Conservation (phyloP, 1,284 basidiomycete genomes). For the Paramarasmius palmivorus region DNA sequence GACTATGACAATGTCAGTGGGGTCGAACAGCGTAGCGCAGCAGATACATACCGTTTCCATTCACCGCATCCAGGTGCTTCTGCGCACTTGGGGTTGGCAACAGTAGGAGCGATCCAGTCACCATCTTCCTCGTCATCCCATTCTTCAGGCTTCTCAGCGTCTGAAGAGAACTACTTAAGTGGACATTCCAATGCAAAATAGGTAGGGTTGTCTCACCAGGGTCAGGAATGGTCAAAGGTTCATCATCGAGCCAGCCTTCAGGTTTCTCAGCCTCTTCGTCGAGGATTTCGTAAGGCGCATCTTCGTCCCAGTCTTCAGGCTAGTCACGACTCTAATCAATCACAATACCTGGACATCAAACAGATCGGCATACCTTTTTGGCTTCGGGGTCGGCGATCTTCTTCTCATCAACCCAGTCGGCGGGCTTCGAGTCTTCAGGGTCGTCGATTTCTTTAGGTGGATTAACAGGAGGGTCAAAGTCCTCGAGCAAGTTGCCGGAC, state of each 20-base stretch:
- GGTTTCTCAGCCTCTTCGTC: conserved; percentile 91
- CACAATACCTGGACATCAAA: neutral
- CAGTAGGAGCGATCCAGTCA: conserved; percentile 92
- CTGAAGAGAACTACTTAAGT: conserved; percentile 30
- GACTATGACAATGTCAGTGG: conserved; percentile 41
- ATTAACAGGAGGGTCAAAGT: conserved; percentile 96
- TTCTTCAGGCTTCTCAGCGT: conserved; percentile 96
- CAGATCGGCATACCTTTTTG: conserved; percentile 57
- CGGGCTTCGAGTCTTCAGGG: conserved; percentile 88
- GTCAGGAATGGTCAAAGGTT: conserved; percentile 82
- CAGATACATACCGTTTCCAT: conserved; percentile 69
- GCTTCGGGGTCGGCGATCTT: conserved; percentile 87
- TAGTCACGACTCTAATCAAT: conserved; percentile 23
- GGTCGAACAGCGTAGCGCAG: neutral
- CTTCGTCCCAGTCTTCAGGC: conserved; percentile 97
- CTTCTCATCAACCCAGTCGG: conserved; percentile 90
- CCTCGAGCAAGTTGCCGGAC: conserved; percentile 87
- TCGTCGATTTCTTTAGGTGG: conserved; percentile 93
- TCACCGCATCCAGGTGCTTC: conserved; percentile 92
- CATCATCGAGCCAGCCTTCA: conserved; percentile 94
- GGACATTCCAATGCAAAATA: neutral
- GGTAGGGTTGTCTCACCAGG: conserved; percentile 56
- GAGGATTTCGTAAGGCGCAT: conserved; percentile 86
- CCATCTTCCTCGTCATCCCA: conserved; percentile 99
- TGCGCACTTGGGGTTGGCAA: conserved; percentile 89